Conservation (phyloP, 805 yeast species). For the Alloascoidea africana region DNA sequence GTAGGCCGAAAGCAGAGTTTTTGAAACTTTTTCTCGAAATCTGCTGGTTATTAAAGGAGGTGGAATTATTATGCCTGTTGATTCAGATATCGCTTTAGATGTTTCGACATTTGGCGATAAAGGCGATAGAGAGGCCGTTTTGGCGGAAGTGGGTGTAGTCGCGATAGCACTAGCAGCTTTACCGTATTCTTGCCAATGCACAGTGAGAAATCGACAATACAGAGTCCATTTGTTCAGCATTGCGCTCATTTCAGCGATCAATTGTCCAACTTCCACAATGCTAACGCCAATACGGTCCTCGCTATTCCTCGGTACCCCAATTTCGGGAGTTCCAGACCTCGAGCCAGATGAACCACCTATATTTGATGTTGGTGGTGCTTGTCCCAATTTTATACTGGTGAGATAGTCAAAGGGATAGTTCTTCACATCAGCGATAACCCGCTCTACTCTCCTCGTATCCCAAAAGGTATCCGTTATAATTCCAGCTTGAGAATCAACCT, state of each 20-base stretch:
- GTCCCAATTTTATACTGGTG: too few species aligned
- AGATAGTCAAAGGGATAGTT: slow-evolving; percentile 37
- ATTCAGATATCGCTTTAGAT: not conserved
- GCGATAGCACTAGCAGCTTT: too few species aligned
- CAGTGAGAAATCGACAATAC: slow-evolving; percentile 51
- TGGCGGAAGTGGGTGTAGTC: too few species aligned
- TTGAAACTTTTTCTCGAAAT: slow-evolving; percentile 38
- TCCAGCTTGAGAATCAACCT: slow-evolving; percentile 88
- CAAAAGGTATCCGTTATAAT: slow-evolving; percentile 74
- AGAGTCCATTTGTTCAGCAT: slow-evolving; percentile 79
- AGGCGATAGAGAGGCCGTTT: not conserved
- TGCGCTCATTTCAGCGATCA: slow-evolving; percentile 54
- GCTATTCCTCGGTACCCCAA: slow-evolving; percentile 6
- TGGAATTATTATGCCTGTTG: not conserved
- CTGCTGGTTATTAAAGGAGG: slow-evolving; percentile 21
- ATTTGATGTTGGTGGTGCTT: slow-evolving; percentile 9
- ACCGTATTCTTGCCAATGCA: slow-evolving; percentile 42
- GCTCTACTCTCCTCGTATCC: slow-evolving; percentile 51
- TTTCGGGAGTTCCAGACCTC: slow-evolving; percentile 13
- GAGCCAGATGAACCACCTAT: slow-evolving; percentile 7
- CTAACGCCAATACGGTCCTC: slow-evolving; percentile 20
- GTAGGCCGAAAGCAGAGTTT: slow-evolving; percentile 42
- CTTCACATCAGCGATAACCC: slow-evolving; percentile 36
- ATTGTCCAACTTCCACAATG: slow-evolving; percentile 49
- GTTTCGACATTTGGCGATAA: not conserved